Base-by-base conservation (phyloP, 768 basidiomycete species). In the Cystofilobasidium macerans region DNA sequence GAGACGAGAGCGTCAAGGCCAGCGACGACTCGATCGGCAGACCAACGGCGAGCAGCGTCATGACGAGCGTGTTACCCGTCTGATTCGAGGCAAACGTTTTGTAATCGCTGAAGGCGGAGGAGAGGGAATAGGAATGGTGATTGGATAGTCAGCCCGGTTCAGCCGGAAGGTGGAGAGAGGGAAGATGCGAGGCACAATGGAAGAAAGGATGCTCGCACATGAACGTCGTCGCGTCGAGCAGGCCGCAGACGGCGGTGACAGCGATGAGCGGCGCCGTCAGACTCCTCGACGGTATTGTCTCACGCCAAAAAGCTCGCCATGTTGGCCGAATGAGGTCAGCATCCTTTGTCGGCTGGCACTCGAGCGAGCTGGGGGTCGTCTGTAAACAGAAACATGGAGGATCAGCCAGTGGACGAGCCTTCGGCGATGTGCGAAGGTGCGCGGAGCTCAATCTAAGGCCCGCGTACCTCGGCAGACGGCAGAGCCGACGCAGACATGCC, bases 1-100 rank as follows among this genome's bases (percentile, higher is more conserved):
- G 51, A n/a, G 62, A 63, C 48, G 53, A 51, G 36, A 40, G n/a
- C 4, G 62, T 63, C 26, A 53, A 53, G 53, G 40, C 35, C 47
- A 51, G 11, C 12, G 30, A 30, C 5, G 51, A 54, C 14, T 32
- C 18, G 28, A 30, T 51, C 8, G 9, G 13, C 2, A 54, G 30
- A 7, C 51, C 51, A 30, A 54, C 51, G 11, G 28, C 51, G 28
- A 32, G 28, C 28, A 28, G 30, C 9, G 51, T 54, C 28, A 54
- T 18, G 28, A 54, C 51, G 28, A 54, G 16, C 7, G 12, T 54
- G 51, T 54, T 54, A 18, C 51, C 51, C 18, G 28, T 54, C 51
- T 54, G 51, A 18, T 53, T 53, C 13, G 48, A 53, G 7, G 48
- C 48, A 26, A 54, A 54, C 1, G 51, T 54, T 5, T 7, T 1